A percentile compares a stretch with the other conserved stretches of the same genome.
Evolutionary conservation across 1,284 basidiomycete species (phyloP).

Genomic region (Leccinum proliferum): DNA sequence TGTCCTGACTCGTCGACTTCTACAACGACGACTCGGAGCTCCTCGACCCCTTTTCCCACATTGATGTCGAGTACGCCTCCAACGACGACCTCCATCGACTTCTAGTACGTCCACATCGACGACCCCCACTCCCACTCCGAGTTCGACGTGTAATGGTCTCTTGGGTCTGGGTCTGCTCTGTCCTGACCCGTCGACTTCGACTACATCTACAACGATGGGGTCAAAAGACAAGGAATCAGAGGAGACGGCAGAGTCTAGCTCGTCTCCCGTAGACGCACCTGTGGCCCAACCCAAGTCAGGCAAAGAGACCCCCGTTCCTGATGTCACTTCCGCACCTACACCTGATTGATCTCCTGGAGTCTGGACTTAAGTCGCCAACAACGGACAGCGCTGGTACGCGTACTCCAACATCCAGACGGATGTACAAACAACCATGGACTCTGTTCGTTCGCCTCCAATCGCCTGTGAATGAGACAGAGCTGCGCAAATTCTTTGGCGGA

Average conservation of each 20-base stretch:
- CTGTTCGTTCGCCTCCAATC: constrained; percentile 72
- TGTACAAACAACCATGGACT: constrained; percentile 75
- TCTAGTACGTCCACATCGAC: not conserved
- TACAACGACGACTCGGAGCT: not conserved
- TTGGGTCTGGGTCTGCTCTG: not conserved
- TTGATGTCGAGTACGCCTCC: not conserved
- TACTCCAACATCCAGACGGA: constrained; percentile 58
- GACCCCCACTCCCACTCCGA: not conserved
- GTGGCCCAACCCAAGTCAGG: constrained; percentile 32
- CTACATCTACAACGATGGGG: not conserved
- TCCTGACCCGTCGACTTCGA: not conserved
- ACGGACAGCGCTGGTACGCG: constrained; percentile 57
- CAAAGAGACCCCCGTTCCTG: constrained; percentile 36
- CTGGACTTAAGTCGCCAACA: constrained; percentile 43
- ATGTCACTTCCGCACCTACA: constrained; percentile 26
- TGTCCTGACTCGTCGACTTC: not conserved
- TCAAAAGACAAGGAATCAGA: constrained; percentile 34
- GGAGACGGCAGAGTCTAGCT: constrained; percentile 26
- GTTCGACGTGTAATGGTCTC: not conserved
- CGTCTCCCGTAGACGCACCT: constrained; percentile 18
- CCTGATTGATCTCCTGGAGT: constrained; percentile 31
- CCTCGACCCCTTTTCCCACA: not conserved
- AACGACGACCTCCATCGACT: not conserved
- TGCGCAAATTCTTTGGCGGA: constrained; percentile 73
- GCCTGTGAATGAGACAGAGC: constrained; percentile 58